Evolutionary conservation across 441 rosid species (phyloP).

Genomic region (Gossypium schwendimanii): DNA sequence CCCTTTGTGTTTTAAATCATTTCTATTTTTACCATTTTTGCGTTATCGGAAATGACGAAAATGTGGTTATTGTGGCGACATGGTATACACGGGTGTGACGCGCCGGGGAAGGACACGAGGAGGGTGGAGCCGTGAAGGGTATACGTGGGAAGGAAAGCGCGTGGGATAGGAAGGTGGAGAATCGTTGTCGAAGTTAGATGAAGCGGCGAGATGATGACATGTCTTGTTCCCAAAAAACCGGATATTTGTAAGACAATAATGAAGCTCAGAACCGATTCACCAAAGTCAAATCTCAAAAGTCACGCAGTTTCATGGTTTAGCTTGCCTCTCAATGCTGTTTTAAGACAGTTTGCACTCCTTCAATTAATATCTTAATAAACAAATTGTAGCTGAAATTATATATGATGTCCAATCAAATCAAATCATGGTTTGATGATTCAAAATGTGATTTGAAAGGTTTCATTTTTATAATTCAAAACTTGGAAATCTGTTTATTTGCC

Average conservation of each 20-base stretch:
- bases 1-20: no score
- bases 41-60: background rate
- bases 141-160: conserved; percentile 23
- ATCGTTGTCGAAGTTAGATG: conserved; percentile 15
- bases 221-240: conserved; percentile 11
- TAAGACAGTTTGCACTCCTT: background rate
- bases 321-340: background rate
- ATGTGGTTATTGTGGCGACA: conserved; percentile 25
- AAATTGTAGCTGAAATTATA: background rate
- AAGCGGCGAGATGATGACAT: conserved; percentile 1
- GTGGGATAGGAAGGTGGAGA: conserved; percentile 18
- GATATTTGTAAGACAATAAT: background rate
- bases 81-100: conserved; percentile 4
- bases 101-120: conserved; percentile 9
- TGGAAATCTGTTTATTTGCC: background rate
- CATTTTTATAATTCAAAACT: background rate
- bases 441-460: background rate
- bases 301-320: background rate
- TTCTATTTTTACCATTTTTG: no score
- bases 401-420: background rate
- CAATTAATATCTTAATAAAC: background rate
- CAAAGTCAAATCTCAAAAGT: background rate
- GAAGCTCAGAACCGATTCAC: no score
- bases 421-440: background rate
- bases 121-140: background rate